Conservation (phyloP, 164 flowering plant genomes). For the Malania oleifera region DNA sequence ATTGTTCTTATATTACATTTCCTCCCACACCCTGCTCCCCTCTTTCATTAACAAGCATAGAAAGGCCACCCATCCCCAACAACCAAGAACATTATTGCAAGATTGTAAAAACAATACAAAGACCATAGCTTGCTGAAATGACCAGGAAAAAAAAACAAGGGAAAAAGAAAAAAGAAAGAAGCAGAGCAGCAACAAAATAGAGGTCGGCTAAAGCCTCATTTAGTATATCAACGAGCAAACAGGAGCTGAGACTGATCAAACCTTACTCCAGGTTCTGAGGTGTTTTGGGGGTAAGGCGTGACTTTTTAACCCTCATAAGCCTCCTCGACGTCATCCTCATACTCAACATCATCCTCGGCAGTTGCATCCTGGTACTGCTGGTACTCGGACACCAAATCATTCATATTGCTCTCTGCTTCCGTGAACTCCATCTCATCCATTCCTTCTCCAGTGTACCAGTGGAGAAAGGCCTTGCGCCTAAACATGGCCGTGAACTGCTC, state of each 20-base stretch:
- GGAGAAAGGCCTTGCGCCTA: slow-evolving; percentile 80
- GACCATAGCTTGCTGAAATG: not conserved
- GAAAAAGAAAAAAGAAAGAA: not conserved
- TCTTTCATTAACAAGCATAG: too few species aligned
- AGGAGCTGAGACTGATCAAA: not conserved
- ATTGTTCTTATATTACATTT: too few species aligned
- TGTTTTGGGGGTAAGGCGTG: not conserved
- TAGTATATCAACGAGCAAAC: not conserved
- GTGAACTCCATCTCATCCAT: slow-evolving; percentile 92
- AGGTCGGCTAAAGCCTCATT: not conserved
- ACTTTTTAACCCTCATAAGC: slow-evolving; percentile 21
- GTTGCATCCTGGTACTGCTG: slow-evolving; percentile 95
- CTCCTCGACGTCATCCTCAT: slow-evolving; percentile 45
- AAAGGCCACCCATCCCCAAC: too few species aligned
- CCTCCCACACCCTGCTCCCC: too few species aligned
- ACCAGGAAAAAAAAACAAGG: not conserved
- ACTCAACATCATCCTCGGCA: slow-evolving; percentile 63
- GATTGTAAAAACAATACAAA: not conserved
- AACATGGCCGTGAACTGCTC: slow-evolving; percentile 93
- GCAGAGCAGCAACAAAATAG: slow-evolving; percentile 1
- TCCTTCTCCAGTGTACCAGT: slow-evolving; percentile 84
- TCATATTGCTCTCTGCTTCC: slow-evolving; percentile 85
- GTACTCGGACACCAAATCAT: slow-evolving; percentile 82
- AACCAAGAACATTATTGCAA: slow-evolving; percentile 1
- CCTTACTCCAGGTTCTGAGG: not conserved